Evolutionary conservation across 345 rosid species (phyloP).

Genomic region (Gossypium mustelinum): DNA sequence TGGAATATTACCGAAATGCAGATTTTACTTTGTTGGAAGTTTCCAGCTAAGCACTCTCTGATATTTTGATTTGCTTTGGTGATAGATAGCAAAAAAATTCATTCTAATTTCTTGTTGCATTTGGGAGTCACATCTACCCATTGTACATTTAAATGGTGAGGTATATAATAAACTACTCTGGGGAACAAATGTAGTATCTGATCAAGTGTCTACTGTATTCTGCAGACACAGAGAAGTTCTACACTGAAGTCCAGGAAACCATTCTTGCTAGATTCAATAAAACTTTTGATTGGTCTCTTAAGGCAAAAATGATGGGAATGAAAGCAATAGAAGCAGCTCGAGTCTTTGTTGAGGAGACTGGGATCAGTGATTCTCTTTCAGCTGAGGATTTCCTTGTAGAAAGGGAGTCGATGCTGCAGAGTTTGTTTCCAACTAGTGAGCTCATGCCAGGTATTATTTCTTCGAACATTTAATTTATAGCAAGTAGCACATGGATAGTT

Average conservation of each 20-base stretch:
- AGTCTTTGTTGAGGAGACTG: constrained; percentile 76
- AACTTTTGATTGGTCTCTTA: constrained; percentile 87
- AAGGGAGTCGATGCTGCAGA: constrained; percentile 74
- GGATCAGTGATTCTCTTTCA: constrained; percentile 75
- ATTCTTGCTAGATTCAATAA: constrained; percentile 83
- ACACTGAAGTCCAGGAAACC: constrained; percentile 79
- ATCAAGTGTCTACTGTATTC: constrained; percentile 5
- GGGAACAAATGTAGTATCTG: not conserved
- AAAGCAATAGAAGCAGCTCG: constrained; percentile 81
- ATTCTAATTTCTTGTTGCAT: not conserved
- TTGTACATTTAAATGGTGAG: too few species aligned
- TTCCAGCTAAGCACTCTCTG: not conserved
- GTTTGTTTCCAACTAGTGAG: constrained; percentile 72
- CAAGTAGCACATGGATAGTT: not conserved
- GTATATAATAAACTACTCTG: not conserved
- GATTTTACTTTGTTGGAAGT: not conserved
- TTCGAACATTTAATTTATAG: not conserved
- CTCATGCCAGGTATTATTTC: constrained; percentile 68
- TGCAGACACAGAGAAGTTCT: constrained; percentile 91
- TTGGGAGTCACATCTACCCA: not conserved
- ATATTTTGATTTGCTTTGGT: not conserved
- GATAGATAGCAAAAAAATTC: not conserved
- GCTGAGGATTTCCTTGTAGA: constrained; percentile 74
- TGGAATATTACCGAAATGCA: not conserved
- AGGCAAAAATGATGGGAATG: constrained; percentile 95